Conservation (phyloP, 257 asterid genomes). For the Voacanga thouarsii region DNA sequence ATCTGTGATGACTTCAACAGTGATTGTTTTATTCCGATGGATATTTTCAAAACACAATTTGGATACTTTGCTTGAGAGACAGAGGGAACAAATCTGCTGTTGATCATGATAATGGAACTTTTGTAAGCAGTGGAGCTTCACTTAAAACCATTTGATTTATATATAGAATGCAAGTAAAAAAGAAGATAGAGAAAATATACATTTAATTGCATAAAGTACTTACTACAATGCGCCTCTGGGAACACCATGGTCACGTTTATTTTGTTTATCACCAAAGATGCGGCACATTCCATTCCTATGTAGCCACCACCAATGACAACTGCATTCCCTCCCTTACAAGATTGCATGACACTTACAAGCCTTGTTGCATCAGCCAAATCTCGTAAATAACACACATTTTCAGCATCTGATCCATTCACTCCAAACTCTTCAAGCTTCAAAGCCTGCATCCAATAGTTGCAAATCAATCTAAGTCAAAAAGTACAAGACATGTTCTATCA, state of each 20-base stretch:
- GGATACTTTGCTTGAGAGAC: neutral
- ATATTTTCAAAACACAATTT: no score
- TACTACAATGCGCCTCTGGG: constrained; percentile 86
- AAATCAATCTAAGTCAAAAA: constrained; percentile 17
- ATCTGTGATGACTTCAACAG: neutral
- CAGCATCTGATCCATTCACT: constrained; percentile 69
- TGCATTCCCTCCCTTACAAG: constrained; percentile 69
- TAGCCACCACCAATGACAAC: constrained; percentile 90
- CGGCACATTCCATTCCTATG: constrained; percentile 94
- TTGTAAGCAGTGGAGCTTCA: neutral
- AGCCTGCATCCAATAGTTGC: constrained; percentile 43
- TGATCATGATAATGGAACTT: neutral
- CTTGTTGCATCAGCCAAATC: constrained; percentile 79
- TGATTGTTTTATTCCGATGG: neutral
- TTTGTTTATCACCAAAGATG: constrained; percentile 78
- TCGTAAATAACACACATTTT: constrained; percentile 72
- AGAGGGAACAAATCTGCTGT: neutral
- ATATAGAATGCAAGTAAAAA: neutral
- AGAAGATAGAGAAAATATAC: neutral
- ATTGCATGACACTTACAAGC: constrained; percentile 60
- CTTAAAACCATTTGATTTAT: neutral
- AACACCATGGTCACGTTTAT: constrained; percentile 80
- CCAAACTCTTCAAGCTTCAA: constrained; percentile 95
- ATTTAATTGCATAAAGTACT: constrained; percentile 25
- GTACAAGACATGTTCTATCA: neutral